phyloP scores from a whole-genome alignment of 2,329 filamentous ascomycete genomes.

The Erysiphe neolycopersici region DNA sequence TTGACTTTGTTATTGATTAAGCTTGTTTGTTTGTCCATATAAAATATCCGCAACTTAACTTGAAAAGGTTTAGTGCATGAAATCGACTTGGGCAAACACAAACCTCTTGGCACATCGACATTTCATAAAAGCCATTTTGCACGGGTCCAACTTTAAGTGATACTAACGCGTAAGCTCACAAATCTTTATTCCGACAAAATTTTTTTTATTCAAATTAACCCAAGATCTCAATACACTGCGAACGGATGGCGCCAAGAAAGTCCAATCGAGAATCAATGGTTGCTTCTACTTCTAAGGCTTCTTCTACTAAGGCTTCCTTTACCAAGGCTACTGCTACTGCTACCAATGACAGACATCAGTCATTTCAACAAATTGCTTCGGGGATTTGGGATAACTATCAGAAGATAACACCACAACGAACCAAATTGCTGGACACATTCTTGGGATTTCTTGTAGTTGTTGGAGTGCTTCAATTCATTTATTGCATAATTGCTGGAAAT shows the following conservation, averaged over 20 bases:
- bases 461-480: conserved; percentile 75
- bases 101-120: too few species aligned
- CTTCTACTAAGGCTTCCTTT: conserved; percentile 3
- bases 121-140: too few species aligned
- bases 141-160: too few species aligned
- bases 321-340: background rate
- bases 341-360: conserved; percentile 2
- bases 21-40: too few species aligned
- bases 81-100: too few species aligned
- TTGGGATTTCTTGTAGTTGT: conserved; percentile 67
- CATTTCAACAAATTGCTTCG: conserved; percentile 27
- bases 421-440: conserved; percentile 77
- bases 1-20: too few species aligned
- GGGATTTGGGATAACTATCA: conserved; percentile 58
- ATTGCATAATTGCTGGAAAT: conserved; percentile 78
- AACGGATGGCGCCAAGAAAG: conserved; percentile 24
- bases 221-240: too few species aligned
- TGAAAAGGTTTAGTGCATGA: too few species aligned
- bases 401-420: conserved; percentile 61
- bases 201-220: too few species aligned
- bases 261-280: conserved; percentile 12
- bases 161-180: too few species aligned
- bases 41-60: too few species aligned
- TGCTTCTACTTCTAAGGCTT: conserved; percentile 6
- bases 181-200: too few species aligned